Percentiles rank a stretch among this genome's conserved stretches.
Conservation (phyloP, 2,329 filamentous ascomycete genomes). For the Tothia fuscella region DNA sequence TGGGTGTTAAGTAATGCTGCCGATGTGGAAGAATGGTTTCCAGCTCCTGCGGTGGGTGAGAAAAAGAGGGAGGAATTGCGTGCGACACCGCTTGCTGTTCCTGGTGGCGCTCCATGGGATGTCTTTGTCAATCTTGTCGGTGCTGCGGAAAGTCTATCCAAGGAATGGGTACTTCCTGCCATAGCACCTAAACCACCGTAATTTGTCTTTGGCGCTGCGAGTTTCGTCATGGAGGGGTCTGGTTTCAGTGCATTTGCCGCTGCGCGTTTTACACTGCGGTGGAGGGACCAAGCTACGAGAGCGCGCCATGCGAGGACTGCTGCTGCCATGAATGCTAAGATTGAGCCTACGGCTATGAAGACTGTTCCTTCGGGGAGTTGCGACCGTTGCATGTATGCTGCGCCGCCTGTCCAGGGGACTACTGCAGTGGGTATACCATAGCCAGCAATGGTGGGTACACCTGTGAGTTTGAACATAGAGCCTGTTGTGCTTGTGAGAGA, state of each 20-base stretch:
- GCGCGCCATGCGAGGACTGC: conserved; percentile 80
- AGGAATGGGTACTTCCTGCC: conserved; percentile 7
- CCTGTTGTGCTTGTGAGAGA: conserved; percentile 13
- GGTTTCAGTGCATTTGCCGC: conserved; percentile 55
- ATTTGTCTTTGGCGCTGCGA: conserved; percentile 42
- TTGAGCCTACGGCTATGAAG: conserved; percentile 87
- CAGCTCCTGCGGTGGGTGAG: conserved; percentile 70
- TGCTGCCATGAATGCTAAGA: conserved; percentile 69
- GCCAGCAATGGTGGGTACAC: conserved; percentile 44
- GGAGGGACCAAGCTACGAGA: conserved; percentile 79
- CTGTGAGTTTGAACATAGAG: conserved; percentile 22
- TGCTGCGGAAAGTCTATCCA: conserved; percentile 8
- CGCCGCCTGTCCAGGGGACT: conserved; percentile 71
- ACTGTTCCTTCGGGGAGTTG: conserved; percentile 81
- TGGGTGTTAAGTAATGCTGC: conserved; percentile 14
- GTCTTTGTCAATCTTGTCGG: conserved; percentile 23
- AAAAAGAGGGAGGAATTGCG: conserved; percentile 55
- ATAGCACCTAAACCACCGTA: conserved; percentile 31
- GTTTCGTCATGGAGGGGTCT: conserved; percentile 47
- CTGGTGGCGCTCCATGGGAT: conserved; percentile 17
- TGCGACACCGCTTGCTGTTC: conserved; percentile 16
- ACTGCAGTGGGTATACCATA: conserved; percentile 54
- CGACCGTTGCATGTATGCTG: conserved; percentile 86
- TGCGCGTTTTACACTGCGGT: conserved; percentile 79
- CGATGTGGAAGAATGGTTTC: conserved; percentile 27